Evolutionary conservation across 2,329 filamentous ascomycete species (phyloP), one percentile per base, ranked within the genome.

Genomic region (Calonectria pseudoturangicola): DNA sequence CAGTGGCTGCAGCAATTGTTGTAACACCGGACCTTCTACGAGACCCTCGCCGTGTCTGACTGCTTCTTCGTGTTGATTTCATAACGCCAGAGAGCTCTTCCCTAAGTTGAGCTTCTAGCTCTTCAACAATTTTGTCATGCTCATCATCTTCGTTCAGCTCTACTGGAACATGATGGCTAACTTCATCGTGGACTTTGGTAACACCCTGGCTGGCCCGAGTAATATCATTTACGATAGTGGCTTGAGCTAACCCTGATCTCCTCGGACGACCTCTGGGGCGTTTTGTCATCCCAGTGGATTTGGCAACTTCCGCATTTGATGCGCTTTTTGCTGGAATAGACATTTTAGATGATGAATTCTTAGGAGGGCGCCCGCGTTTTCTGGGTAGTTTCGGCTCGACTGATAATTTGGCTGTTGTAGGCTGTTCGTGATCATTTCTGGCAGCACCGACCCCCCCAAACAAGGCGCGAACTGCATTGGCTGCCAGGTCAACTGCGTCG

Each of bases 401-500:
- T 5, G 70, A 39, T 28, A 68, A 58, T 28, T 74, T 58, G 16
- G 47, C 27, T 27, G 67, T 60, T 18, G 56, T 30, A n/a, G 68
- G 45, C 10, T 68, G 39, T 30, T 68, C 48, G 36, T 68, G 48
- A 13, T 43, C 54, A 45, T 25, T 36, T 8, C 43, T 48, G n/a
- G 68, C 60, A 33, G 72, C 50, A 7, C 65, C 65, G 15, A 74
- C 65, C 51, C 78, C 69, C 58, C 74, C 75, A 21, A 83, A 77
- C 3, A 83, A 70, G 12, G 79, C 81, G 5, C 79, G 78, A 56
- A 83, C 80, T n/a, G 82, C 81, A 66, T 84, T 74, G 63, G 83
- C 79, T 56, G 87, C 87, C 6, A 87, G 75, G 70, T 88, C 85
- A 27, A 87, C 80, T n/a, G 84, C 81, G 27, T 65, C 73, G 18